Percentiles rank a stretch among this genome's conserved stretches.
Evolutionary conservation across 208 protist genomes (phyloP).

Genomic region (Acanthamoeba sp.): DNA sequence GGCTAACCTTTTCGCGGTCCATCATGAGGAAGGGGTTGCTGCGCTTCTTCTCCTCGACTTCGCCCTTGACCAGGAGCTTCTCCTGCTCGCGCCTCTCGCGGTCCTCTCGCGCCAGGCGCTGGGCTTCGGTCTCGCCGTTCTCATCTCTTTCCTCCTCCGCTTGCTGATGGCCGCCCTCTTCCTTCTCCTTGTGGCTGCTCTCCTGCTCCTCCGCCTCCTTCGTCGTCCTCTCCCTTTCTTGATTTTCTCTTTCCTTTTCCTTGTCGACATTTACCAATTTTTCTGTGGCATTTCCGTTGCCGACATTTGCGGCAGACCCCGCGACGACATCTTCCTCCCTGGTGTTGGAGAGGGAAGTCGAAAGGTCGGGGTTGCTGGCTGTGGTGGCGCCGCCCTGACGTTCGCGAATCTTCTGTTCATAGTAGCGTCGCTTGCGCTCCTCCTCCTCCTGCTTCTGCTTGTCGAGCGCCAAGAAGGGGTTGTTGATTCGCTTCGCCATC

Average conservation of each 20-base stretch:
- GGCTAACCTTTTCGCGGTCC: slow-evolving; percentile 27
- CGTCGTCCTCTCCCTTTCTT: neutral
- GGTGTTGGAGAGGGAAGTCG: neutral
- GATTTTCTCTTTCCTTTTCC: slow-evolving; percentile 31
- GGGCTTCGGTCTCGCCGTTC: slow-evolving; percentile 37
- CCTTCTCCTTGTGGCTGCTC: neutral
- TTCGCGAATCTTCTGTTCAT: slow-evolving; percentile 34
- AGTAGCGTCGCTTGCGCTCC: slow-evolving; percentile 44
- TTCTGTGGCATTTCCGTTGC: neutral
- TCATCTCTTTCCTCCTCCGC: neutral
- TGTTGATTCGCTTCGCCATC: slow-evolving; percentile 68
- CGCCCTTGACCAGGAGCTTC: slow-evolving; percentile 43
- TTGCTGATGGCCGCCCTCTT: neutral
- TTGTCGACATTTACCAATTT: neutral
- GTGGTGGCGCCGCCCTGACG: neutral
- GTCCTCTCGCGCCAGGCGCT: slow-evolving; percentile 1
- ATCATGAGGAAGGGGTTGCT: slow-evolving; percentile 65
- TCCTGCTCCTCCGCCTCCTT: slow-evolving; percentile 30
- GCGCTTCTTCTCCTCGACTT: slow-evolving; percentile 48
- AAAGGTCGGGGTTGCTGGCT: neutral
- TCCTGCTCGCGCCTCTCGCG: neutral
- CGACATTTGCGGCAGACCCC: neutral
- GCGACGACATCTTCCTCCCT: neutral
- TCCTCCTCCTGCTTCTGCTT: slow-evolving; percentile 75
- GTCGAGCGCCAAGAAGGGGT: slow-evolving; percentile 65